Evolutionary conservation across 2,329 filamentous ascomycete species (phyloP).

Genomic region (Fusarium sp.): DNA sequence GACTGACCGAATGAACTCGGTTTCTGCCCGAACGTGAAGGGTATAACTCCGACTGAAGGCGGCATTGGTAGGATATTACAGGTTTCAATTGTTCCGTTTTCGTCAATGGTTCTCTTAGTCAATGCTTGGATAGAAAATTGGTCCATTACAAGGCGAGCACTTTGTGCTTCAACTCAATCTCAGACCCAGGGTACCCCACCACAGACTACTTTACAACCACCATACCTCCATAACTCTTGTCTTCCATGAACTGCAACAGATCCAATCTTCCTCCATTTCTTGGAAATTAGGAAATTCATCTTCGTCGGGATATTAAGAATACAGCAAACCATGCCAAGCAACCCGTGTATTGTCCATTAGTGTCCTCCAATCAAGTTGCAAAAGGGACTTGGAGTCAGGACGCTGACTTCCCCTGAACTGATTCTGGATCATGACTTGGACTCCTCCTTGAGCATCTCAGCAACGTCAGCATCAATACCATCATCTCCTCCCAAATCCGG

Average conservation of each 20-base stretch:
- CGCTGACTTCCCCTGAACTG: background rate
- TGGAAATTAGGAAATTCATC: background rate
- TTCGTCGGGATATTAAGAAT: background rate
- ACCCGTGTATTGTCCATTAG: background rate
- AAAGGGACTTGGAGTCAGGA: background rate
- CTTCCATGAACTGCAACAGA: constrained; percentile 10
- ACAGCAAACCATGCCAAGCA: background rate
- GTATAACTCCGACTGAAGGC: constrained; percentile 7
- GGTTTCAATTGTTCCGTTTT: background rate
- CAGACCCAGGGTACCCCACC: background rate
- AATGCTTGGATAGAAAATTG: background rate
- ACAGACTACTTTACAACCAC: background rate
- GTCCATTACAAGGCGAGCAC: background rate
- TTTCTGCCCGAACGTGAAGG: constrained; percentile 18
- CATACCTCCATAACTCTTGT: background rate
- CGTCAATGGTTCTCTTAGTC: background rate
- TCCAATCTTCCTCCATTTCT: background rate
- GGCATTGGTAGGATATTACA: background rate
- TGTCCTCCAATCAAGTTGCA: background rate
- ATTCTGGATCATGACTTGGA: constrained; percentile 21
- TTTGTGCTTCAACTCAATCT: background rate
- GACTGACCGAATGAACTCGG: constrained; percentile 32
- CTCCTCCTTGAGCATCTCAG: constrained; percentile 60
- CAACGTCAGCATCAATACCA: constrained; percentile 68
- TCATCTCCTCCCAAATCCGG: constrained; percentile 67